Conservation (phyloP, 805 yeast genomes). For the Saturnispora sekii region DNA sequence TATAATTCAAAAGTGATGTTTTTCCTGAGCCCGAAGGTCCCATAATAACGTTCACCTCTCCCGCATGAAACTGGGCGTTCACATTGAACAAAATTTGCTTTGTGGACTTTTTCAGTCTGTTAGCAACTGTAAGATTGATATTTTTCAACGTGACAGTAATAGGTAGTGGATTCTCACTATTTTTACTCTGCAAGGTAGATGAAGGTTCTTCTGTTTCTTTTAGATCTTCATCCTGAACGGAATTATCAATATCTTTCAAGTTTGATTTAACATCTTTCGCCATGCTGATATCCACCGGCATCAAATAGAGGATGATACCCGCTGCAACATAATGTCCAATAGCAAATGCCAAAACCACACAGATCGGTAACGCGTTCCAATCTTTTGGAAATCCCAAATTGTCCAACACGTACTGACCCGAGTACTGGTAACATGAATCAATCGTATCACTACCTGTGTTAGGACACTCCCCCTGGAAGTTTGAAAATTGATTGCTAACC, state of each 20-base stretch:
- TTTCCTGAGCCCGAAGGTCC: conserved; percentile 82
- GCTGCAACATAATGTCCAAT: conserved; percentile 44
- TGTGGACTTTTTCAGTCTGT: conserved; percentile 13
- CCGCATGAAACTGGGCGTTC: conserved; percentile 42
- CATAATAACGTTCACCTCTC: conserved; percentile 60
- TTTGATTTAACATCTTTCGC: conserved; percentile 27
- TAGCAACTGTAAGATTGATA: conserved; percentile 19
- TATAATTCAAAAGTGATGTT: conserved; percentile 52
- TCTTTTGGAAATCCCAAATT: conserved; percentile 50
- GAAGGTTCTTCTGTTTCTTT: background rate
- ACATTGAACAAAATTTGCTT: conserved; percentile 35
- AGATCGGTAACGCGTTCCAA: conserved; percentile 61
- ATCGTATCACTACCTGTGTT: conserved; percentile 21
- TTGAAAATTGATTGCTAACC: conserved; percentile 54
- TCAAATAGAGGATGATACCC: conserved; percentile 36
- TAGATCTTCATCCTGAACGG: conserved; percentile 3
- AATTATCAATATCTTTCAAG: conserved; percentile 12
- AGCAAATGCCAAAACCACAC: conserved; percentile 48
- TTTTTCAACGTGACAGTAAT: conserved; percentile 16
- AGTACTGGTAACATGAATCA: conserved; percentile 35
- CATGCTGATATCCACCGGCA: conserved; percentile 43
- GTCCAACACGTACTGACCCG: conserved; percentile 45
- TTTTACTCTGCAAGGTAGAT: background rate
- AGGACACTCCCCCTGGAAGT: conserved; percentile 47
- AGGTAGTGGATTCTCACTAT: background rate